These are phyloP conservation scores for Macaranga tanarius DNA, from an alignment of 441 rosid genomes.

Conservation along the genomic window DNA sequence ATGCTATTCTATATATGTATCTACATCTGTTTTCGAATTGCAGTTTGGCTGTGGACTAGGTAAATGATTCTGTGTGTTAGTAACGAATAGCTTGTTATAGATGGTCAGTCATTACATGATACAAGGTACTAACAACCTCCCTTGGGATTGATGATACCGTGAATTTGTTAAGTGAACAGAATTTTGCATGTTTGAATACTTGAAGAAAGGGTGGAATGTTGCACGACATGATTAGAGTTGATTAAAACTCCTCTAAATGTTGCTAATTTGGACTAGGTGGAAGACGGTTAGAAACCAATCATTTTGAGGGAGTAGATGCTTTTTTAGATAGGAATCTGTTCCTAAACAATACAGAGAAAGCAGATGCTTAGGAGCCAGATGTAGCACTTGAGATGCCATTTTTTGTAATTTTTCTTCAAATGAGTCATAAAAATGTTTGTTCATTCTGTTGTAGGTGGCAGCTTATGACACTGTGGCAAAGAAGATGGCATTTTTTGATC, in stretches of 20 bases:
- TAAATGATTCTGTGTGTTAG: not conserved
- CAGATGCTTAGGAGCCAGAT: not conserved
- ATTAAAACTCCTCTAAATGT: not conserved
- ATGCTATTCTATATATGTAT: not conserved
- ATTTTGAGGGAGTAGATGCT: not conserved
- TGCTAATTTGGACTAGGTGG: slow-evolving; percentile 1
- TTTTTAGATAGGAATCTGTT: not conserved
- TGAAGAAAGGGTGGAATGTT: not conserved
- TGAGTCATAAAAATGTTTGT: not conserved
- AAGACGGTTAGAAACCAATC: not conserved
- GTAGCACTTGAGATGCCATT: not conserved
- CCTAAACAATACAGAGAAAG: not conserved
- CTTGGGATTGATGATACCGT: not conserved
- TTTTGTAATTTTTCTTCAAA: not conserved
- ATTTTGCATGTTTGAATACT: not conserved
- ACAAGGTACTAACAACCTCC: not conserved
- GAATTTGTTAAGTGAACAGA: not conserved
- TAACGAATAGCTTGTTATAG: not conserved
- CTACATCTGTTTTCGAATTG: not conserved
- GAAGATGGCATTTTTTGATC: slow-evolving; percentile 91
- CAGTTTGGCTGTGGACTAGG: not conserved
- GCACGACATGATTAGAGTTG: not conserved
- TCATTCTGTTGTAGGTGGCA: slow-evolving; percentile 57
- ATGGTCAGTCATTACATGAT: not conserved
- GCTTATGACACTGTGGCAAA: slow-evolving; percentile 73